Evolutionary conservation across 257 asterid species (phyloP).

Genomic region (Verbascum thapsus): DNA sequence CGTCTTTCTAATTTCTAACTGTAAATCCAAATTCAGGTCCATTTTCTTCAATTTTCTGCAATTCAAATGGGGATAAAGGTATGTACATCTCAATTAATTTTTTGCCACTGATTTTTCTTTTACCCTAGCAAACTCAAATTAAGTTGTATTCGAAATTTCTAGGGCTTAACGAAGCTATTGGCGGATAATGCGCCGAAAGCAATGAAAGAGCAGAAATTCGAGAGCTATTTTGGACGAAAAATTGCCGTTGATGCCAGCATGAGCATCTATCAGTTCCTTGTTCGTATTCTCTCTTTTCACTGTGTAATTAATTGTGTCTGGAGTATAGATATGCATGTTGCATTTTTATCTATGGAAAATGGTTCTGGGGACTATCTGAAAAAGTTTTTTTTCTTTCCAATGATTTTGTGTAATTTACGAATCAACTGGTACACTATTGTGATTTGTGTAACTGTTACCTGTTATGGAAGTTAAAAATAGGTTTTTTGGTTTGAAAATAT

Average conservation of each 20-base stretch:
- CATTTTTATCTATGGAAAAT: background rate
- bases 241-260: slow-evolving; percentile 91
- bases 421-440: background rate
- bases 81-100: background rate
- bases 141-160: background rate
- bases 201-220: slow-evolving; percentile 73
- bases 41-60: slow-evolving; percentile 16
- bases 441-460: slow-evolving; percentile 12
- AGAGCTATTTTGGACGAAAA: slow-evolving; percentile 84
- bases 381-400: background rate
- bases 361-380: slow-evolving; percentile 3
- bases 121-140: background rate
- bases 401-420: slow-evolving; percentile 7
- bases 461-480: slow-evolving; percentile 19
- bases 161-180: slow-evolving; percentile 90
- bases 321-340: too few species aligned
- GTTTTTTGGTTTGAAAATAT: background rate
- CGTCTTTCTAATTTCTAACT: too few species aligned
- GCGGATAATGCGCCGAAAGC: slow-evolving; percentile 78
- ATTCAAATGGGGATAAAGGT: slow-evolving; percentile 46
- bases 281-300: slow-evolving; percentile 21
- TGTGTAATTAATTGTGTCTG: too few species aligned
- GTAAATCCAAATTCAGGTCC: background rate
- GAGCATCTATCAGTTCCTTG: slow-evolving; percentile 90
- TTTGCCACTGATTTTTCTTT: background rate